Percentiles rank a stretch among this genome's conserved stretches.
phyloP scores from a whole-genome alignment of 345 rosid species.

The Euphorbia pulcherrima region DNA sequence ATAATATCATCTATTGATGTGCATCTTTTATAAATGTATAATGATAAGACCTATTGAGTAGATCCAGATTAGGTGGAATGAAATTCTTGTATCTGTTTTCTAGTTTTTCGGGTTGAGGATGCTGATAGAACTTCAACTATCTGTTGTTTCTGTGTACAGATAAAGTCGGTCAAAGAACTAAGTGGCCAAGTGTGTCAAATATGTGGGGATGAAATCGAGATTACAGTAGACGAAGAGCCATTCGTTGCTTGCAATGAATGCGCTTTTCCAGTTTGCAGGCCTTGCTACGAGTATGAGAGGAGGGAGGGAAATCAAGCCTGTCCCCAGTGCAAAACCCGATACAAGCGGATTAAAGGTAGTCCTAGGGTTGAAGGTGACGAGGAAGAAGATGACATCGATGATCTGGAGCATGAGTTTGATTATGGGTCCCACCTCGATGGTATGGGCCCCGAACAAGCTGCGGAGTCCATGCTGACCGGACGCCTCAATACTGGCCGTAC shows the following conservation, averaged over 20 bases:
- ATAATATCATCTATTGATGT: too few relatives aligned
- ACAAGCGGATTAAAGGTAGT: constrained; percentile 85
- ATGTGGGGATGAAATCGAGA: constrained; percentile 82
- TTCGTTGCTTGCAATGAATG: constrained; percentile 98
- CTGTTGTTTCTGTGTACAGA: constrained; percentile 47
- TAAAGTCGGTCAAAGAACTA: constrained; percentile 77
- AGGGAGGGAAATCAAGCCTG: constrained; percentile 95
- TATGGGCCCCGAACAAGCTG: constrained; percentile 51
- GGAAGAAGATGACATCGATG: constrained; percentile 91
- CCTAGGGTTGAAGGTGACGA: constrained; percentile 96
- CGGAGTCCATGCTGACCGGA: constrained; percentile 55
- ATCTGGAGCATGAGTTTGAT: constrained; percentile 83
- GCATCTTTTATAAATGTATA: background rate
- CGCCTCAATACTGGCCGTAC: constrained; percentile 58
- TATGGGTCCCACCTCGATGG: too few relatives aligned
- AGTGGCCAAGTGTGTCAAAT: constrained; percentile 90
- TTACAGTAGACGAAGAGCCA: constrained; percentile 62
- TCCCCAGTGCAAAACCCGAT: constrained; percentile 94
- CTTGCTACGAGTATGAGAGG: constrained; percentile 93
- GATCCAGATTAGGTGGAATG: too few relatives aligned
- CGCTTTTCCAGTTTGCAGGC: constrained; percentile 92
- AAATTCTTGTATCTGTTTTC: too few relatives aligned
- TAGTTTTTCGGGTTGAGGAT: background rate
- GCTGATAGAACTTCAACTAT: constrained; percentile 17
- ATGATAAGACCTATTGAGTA: background rate